These are phyloP conservation scores for Acanthamoeba healyi DNA, from an alignment of 208 protist genomes.

Conservation along the genomic window DNA sequence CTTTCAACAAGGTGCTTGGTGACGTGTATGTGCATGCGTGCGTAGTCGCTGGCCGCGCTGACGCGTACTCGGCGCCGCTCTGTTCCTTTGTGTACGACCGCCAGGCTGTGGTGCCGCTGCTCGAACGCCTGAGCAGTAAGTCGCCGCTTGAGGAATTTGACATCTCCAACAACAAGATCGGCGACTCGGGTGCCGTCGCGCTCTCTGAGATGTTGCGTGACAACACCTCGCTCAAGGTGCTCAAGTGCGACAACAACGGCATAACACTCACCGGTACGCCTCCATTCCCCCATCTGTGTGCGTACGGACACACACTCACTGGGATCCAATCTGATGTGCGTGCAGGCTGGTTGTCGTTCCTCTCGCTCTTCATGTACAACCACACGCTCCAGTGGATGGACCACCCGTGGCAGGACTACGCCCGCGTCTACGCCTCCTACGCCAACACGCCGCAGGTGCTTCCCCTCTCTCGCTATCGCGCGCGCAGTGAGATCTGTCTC, in stretches of 20 bases:
- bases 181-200: not conserved
- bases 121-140: not conserved
- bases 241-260: slow-evolving; percentile 29
- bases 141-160: slow-evolving; percentile 15
- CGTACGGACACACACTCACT: no score
- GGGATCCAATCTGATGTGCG: no score
- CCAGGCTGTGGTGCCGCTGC: not conserved
- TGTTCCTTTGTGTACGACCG: no score
- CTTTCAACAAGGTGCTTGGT: not conserved
- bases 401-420: slow-evolving; percentile 41
- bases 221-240: slow-evolving; percentile 7
- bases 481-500: no score
- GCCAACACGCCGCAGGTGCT: not conserved
- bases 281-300: no score
- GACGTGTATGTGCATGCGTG: no score
- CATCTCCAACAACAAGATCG: slow-evolving; percentile 19
- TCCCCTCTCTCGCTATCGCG: no score
- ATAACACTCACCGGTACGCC: slow-evolving; percentile 26
- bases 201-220: slow-evolving; percentile 35
- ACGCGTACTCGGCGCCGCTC: no score
- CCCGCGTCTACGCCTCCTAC: not conserved
- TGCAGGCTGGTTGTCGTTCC: slow-evolving; percentile 16
- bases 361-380: slow-evolving; percentile 38
- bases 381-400: slow-evolving; percentile 3
- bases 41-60: no score